Base-by-base conservation (phyloP, 2,329 filamentous ascomycete species). In the Alternaria viburni region DNA sequence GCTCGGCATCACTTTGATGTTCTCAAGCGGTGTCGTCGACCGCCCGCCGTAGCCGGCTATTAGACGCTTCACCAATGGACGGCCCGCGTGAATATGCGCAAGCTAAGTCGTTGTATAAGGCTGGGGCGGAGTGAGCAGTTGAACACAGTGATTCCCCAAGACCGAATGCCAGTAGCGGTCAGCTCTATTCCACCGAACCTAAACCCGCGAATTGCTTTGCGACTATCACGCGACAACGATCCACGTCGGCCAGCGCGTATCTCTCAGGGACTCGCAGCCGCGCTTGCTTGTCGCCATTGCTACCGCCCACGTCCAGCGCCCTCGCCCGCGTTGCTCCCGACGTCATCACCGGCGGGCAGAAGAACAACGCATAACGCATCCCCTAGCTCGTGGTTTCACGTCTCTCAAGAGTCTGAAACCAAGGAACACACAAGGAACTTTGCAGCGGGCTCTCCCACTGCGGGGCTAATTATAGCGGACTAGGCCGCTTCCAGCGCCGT, bases 351-450 rank as follows among this genome's bases (percentile, higher is more conserved):
- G 43, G 49, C 45, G 61, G 32, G 57, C 54, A 62, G 59, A 61
- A 28, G 56, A 47, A 55, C 62, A 50, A 63, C 61, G 66, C 66
- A 68, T 69, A 66, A 59, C 57, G 45, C 58, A 43, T 57, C 50
- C 44, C 55, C 61, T 47, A 64, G 62, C 61, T 56, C 47, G 30
- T 30, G 19, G 71, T 73, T 74, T 73, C 71, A 70, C 58, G 21
- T 54, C 50, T 43, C 51, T 55, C 47, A 50, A 51, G 54, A 46
- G 13, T 50, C 68, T 73, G 73, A 74, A 73, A 74, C 72, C 41
- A 55, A 67, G 64, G 64, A 62, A 68, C 51, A 64, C 54, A 36
- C 64, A 64, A 63, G 61, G 61, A 58, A 55, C 44, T 51, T 57
- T 46, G 57, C 45, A 56, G 51, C 46, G 50, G 60, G 56, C 57